Conservation (phyloP, 768 basidiomycete species). For the Suillus subalutaceus region DNA sequence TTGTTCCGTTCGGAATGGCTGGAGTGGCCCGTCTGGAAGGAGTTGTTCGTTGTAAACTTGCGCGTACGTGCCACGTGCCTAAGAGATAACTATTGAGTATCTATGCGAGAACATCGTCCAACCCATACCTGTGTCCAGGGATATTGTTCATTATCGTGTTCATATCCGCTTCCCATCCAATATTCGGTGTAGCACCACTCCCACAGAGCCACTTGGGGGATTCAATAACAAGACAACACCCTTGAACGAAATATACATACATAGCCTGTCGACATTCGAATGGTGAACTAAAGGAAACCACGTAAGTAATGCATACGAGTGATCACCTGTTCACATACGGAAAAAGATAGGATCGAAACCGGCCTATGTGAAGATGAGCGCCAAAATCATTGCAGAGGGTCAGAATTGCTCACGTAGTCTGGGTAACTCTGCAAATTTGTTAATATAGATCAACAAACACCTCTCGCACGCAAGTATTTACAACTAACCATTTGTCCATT, state of each 20-base stretch:
- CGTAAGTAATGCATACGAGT: neutral
- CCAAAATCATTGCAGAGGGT: neutral
- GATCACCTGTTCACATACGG: constrained; percentile 17
- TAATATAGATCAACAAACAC: constrained; percentile 2
- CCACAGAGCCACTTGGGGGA: constrained; percentile 28
- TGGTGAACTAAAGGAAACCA: constrained; percentile 26
- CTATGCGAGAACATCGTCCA: neutral
- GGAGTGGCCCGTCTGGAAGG: constrained; percentile 23
- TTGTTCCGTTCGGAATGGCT: constrained; percentile 27
- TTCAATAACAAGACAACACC: constrained; percentile 5
- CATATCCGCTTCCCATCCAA: constrained; percentile 32
- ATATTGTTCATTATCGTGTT: constrained; percentile 12
- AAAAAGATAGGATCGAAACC: constrained; percentile 30
- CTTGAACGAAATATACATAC: constrained; percentile 14
- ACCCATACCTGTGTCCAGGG: constrained; percentile 28
- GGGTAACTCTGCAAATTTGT: constrained; percentile 16
- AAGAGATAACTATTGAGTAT: neutral
- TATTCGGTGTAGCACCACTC: constrained; percentile 32
- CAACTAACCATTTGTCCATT: constrained; percentile 31
- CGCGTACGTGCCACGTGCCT: constrained; percentile 26
- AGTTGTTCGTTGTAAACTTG: constrained; percentile 26
- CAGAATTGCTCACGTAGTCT: constrained; percentile 25
- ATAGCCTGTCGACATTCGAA: constrained; percentile 25
- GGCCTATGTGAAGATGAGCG: constrained; percentile 15
- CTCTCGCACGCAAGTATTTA: neutral